Conservation (phyloP, 2,329 filamentous ascomycete genomes). For the Aureobasidium namibiae region DNA sequence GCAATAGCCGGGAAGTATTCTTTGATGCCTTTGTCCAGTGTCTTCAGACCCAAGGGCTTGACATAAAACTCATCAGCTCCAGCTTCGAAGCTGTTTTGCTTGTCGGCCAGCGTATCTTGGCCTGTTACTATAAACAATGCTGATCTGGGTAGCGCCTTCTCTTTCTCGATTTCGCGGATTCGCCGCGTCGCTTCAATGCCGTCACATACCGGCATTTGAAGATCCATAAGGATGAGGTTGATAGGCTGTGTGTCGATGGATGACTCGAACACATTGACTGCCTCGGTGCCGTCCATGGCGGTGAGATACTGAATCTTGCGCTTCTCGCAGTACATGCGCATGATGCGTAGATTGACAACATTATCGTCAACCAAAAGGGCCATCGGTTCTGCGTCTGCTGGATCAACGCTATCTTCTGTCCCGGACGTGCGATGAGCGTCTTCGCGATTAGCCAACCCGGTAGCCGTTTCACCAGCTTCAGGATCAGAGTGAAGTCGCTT, state of each 20-base stretch:
- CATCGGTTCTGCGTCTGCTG: conserved; percentile 16
- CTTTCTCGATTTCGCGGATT: conserved; percentile 30
- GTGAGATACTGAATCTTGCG: conserved; percentile 35
- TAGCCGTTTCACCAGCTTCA: conserved; percentile 8
- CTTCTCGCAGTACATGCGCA: conserved; percentile 40
- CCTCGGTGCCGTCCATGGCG: conserved; percentile 38
- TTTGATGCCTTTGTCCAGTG: conserved; percentile 15
- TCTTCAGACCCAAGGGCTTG: conserved; percentile 30
- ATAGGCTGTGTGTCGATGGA: conserved; percentile 24
- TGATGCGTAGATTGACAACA: conserved; percentile 40
- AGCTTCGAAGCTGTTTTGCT: conserved; percentile 26
- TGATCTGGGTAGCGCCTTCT: conserved; percentile 25
- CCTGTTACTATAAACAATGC: conserved; percentile 33
- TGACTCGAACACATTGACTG: conserved; percentile 31
- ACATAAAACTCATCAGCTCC: conserved; percentile 31
- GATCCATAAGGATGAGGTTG: conserved; percentile 36
- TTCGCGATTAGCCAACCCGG: background rate
- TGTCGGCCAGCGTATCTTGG: conserved; percentile 28
- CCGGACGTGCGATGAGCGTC: background rate
- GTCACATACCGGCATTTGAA: conserved; percentile 39
- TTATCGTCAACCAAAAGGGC: conserved; percentile 43
- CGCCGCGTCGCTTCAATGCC: conserved; percentile 32
- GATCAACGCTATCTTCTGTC: background rate
- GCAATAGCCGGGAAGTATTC: conserved; percentile 12
- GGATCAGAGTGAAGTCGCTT: background rate